These are phyloP conservation scores for Apophysomyces elegans DNA, from an alignment of 371 early-diverging fungal species.

Conservation along the genomic window DNA sequence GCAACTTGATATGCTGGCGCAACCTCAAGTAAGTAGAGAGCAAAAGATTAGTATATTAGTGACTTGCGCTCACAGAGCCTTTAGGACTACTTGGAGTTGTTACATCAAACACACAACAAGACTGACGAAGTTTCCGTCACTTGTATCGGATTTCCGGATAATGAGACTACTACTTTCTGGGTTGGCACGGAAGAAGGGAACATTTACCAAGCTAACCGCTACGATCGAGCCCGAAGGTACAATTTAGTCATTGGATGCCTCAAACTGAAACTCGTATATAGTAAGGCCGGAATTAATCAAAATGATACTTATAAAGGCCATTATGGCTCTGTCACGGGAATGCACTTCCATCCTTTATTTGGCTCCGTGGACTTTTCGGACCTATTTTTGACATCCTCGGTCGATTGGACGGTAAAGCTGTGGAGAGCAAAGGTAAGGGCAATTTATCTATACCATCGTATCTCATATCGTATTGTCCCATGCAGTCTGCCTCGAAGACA, in stretches of 20 bases:
- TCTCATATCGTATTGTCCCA: neutral
- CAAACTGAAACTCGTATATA: slow-evolving; percentile 25
- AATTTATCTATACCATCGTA: too few species aligned
- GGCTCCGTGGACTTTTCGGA: slow-evolving; percentile 89
- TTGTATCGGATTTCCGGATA: slow-evolving; percentile 85
- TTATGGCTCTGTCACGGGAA: slow-evolving; percentile 86
- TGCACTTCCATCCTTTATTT: slow-evolving; percentile 88
- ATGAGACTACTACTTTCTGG: slow-evolving; percentile 91
- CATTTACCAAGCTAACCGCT: slow-evolving; percentile 90
- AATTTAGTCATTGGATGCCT: neutral
- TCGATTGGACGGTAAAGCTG: slow-evolving; percentile 96
- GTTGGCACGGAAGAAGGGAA: slow-evolving; percentile 97
- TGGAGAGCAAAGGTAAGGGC: slow-evolving; percentile 84
- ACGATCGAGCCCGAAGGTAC: slow-evolving; percentile 89
- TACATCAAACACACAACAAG: slow-evolving; percentile 75
- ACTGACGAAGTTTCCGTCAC: slow-evolving; percentile 95
- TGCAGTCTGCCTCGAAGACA: slow-evolving; percentile 65
- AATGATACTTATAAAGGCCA: slow-evolving; percentile 88
- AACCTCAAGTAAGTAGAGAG: slow-evolving; percentile 69
- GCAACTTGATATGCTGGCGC: slow-evolving; percentile 96
- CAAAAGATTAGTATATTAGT: neutral
- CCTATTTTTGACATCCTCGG: slow-evolving; percentile 86
- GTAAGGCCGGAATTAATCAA: slow-evolving; percentile 93
- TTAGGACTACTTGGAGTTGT: slow-evolving; percentile 80
- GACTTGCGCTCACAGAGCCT: neutral